Evolutionary conservation across 179 eudicot genomes (phyloP).

Genomic region (Sideroxylon spinosum): DNA sequence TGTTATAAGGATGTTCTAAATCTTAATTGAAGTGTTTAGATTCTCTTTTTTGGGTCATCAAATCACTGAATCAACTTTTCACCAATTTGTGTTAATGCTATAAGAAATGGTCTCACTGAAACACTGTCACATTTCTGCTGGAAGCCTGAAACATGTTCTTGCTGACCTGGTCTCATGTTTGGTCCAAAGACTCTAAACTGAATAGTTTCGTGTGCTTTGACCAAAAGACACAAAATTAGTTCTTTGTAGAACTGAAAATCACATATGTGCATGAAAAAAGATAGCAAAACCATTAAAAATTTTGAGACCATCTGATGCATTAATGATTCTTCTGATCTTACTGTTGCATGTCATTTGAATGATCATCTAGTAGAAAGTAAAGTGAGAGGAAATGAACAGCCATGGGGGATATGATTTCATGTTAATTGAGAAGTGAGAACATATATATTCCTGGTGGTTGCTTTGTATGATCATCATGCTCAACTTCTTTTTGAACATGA

Average conservation of each 20-base stretch:
- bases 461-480: neutral
- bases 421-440: neutral
- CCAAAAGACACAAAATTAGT: neutral
- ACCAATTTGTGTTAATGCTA: neutral
- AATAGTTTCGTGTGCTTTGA: neutral
- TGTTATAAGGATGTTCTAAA: neutral
- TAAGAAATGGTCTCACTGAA: conserved; percentile 8
- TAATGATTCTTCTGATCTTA: neutral
- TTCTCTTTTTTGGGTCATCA: too few species aligned
- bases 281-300: neutral
- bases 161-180: conserved; percentile 9
- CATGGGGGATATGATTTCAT: neutral
- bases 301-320: conserved; percentile 11
- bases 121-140: neutral
- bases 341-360: neutral
- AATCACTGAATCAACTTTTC: neutral
- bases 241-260: neutral
- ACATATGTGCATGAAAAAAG: neutral
- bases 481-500: conserved; percentile 9
- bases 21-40: neutral
- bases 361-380: conserved; percentile 4
- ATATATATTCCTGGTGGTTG: conserved; percentile 6
- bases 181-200: neutral
- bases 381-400: conserved; percentile 3
- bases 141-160: neutral